phyloP scores from a whole-genome alignment of 768 basidiomycete genomes.

The Auricularia heimuer region DNA sequence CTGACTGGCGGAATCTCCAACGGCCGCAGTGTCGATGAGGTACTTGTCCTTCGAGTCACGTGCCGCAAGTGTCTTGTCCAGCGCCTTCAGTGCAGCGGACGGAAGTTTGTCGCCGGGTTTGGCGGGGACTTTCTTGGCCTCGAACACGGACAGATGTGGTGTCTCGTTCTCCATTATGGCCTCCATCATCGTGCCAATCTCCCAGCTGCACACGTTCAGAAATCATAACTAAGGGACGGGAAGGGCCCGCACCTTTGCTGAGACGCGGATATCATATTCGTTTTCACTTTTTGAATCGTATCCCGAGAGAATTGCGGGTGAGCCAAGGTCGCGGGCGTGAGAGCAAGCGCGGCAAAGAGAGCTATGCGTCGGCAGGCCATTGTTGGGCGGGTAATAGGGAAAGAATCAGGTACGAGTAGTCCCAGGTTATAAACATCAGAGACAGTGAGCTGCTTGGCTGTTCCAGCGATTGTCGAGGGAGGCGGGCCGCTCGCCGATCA shows the following conservation, averaged over 20 bases:
- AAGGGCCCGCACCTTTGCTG: background rate
- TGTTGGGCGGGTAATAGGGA: too few species aligned
- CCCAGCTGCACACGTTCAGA: constrained; percentile 10
- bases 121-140: constrained; percentile 1
- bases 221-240: too few species aligned
- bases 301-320: background rate
- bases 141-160: constrained; percentile 15
- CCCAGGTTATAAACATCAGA: too few species aligned
- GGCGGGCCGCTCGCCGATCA: too few species aligned
- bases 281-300: background rate
- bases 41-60: background rate
- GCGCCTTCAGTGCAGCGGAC: background rate
- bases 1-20: constrained; percentile 20
- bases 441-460: too few species aligned
- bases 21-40: constrained; percentile 16
- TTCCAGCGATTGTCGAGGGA: too few species aligned
- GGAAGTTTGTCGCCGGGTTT: background rate
- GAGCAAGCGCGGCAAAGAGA: background rate
- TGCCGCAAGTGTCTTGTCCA: background rate
- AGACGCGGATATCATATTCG: background rate
- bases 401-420: too few species aligned
- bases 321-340: background rate
- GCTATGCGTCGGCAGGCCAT: too few species aligned
- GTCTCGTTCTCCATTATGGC: constrained; percentile 18
- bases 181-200: constrained; percentile 13